Evolutionary conservation across 257 asterid genomes (phyloP).

Genomic region (Ligustrum vulgare): DNA sequence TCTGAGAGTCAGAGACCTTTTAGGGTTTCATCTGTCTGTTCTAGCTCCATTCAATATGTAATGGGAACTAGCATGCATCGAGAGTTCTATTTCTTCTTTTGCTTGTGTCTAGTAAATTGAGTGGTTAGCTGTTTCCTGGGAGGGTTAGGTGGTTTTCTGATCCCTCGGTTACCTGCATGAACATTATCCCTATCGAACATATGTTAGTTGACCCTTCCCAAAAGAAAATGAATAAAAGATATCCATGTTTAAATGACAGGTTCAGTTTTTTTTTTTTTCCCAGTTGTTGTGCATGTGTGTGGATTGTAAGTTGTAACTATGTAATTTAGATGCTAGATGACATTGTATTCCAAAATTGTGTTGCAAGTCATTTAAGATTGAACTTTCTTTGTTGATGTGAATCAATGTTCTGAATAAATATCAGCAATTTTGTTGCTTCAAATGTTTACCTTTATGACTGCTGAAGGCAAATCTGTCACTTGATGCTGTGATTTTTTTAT

Average conservation of each 20-base stretch:
- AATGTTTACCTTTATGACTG: background rate
- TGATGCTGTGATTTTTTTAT: background rate
- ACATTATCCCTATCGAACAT: background rate
- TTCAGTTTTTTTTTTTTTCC: background rate
- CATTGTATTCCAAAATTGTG: background rate
- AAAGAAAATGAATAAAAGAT: background rate
- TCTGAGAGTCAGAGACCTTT: background rate
- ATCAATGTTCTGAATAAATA: background rate
- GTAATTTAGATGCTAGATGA: background rate
- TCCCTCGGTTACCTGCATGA: background rate
- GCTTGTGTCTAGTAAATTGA: background rate
- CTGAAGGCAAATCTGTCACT: background rate
- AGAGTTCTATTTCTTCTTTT: background rate
- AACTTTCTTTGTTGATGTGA: background rate
- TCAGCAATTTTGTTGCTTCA: background rate
- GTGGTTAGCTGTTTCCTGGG: background rate
- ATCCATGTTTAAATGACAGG: background rate
- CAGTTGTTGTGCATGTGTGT: background rate
- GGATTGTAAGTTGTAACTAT: background rate
- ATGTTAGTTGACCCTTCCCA: background rate
- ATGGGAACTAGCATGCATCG: background rate
- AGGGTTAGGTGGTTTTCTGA: background rate
- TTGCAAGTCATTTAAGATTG: background rate
- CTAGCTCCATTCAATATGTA: background rate
- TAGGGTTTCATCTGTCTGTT: background rate